A percentile compares a stretch with the other conserved stretches of the same genome.
Conservation (phyloP, 306 rosid genomes). For the Hylodesmum podocarpum region DNA sequence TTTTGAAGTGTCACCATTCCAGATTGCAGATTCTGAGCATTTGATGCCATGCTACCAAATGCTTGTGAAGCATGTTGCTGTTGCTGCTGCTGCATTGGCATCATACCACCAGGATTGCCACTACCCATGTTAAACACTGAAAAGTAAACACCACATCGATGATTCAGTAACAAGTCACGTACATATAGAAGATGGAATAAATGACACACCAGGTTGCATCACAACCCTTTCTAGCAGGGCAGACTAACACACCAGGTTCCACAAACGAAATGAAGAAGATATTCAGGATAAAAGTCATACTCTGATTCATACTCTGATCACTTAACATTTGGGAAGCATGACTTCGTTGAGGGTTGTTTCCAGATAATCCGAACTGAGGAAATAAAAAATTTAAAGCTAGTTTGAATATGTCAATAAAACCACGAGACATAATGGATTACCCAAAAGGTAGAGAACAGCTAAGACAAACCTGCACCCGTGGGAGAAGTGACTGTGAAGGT, state of each 20-base stretch:
- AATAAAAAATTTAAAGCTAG: slow-evolving; percentile 28
- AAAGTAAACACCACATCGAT: slow-evolving; percentile 31
- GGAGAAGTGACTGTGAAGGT: slow-evolving; percentile 69
- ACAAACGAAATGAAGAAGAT: background rate
- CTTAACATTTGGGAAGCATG: slow-evolving; percentile 79
- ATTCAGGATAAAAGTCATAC: slow-evolving; percentile 46
- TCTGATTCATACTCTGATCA: slow-evolving; percentile 87
- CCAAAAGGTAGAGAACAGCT: slow-evolving; percentile 24
- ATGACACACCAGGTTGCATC: slow-evolving; percentile 8
- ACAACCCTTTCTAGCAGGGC: slow-evolving; percentile 10
- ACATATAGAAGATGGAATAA: background rate
- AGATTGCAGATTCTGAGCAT: slow-evolving; percentile 79
- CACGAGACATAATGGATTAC: background rate
- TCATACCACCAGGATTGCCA: slow-evolving; percentile 73
- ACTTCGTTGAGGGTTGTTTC: slow-evolving; percentile 80
- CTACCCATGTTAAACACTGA: slow-evolving; percentile 89
- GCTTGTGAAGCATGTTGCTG: slow-evolving; percentile 69
- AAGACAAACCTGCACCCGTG: slow-evolving; percentile 77
- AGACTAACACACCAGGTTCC: background rate
- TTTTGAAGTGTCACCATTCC: slow-evolving; percentile 72
- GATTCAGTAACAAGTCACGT: slow-evolving; percentile 13
- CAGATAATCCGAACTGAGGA: slow-evolving; percentile 63
- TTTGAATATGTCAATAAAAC: slow-evolving; percentile 16
- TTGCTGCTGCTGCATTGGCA: slow-evolving; percentile 72
- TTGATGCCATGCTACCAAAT: slow-evolving; percentile 67